Evolutionary conservation across 1,284 basidiomycete species (phyloP), one percentile per base, ranked within the genome.

Genomic region (Schizophyllum amplum): DNA sequence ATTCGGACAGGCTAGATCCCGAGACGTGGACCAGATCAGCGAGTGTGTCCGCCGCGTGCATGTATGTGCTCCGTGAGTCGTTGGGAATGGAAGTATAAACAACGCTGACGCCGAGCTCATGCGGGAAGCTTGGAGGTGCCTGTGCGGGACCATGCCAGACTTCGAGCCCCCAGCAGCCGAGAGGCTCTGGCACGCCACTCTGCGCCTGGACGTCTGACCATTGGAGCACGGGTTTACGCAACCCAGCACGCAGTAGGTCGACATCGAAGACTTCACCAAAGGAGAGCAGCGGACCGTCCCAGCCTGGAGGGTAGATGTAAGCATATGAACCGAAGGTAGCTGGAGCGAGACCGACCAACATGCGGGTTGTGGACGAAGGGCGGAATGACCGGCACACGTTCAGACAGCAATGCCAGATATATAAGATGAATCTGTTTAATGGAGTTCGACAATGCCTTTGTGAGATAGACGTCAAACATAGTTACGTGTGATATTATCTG

Each of bases 341-440:
- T 9, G 17, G 33, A 42, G 33, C 33, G 2, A 22, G 9, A 53
- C 68, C 52, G 52, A 69, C 69, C 65, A 24, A 70, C 67, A 54
- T 71, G 68, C 55, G 74, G 69, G 27, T 69, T 66, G 5, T 74
- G 75, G 2, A 67, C 66, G 60, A 77, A 76, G 11, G 72, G 73
- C 5, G 75, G 71, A 11, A 78, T 55, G 49, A 78, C 70, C 13
- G 76, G 74, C 47, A 73, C 67, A 20, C 75, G 70, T 27, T 72
- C 67, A 0, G 73, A 69, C 26, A 75, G 59, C 4, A 63, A 61
- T 7, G 65, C 73, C 9, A 79, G 67, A 61, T 76, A 76, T 47
- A 79, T 68, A 65, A 78, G 63, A 56, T 77, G 75, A 54, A 68
- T 69, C 68, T 71, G 5, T 9, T 4, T 42, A 9, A 54, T 17